Evolutionary conservation across 2,329 filamentous ascomycete genomes (phyloP), one percentile per base, ranked within the genome.

Genomic region (Aspergillus versicolor): DNA sequence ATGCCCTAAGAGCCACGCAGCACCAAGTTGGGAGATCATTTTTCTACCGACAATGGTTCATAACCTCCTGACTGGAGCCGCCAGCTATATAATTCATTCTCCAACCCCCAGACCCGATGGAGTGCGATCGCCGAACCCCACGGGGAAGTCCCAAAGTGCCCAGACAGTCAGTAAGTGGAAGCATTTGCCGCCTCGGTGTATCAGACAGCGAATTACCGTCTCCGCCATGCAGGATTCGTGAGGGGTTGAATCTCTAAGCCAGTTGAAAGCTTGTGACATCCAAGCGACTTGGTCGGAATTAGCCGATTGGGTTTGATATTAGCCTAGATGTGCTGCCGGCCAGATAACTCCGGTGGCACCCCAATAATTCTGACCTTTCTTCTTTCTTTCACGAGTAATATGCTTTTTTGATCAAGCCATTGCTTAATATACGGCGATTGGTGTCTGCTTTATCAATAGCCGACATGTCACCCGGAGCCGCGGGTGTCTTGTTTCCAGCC

Each of bases 101-200:
- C 21, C 21, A 4, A 21, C 21, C 21, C 21, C 21, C 3, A 21
- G 19, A 19, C 19, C 19, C 3, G 2, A 21, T 21, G 21, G 21
- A 21, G 21, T 4, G 21, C 21, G 22, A 21, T 5, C 42, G 17
- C 17, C 27, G 11, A 17, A 38, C 50, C 42, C 50, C 32, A 22
- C 22, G 50, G 50, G 50, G 41, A 52, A 52, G 3, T 12, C 12
- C 8, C 27, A 8, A n/a, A 7, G 19, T 6, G 13, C 17, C 21
- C 17, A 49, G 15, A 22, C n/a, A 17, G 24, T 27, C 5, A n/a
- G 8, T 3, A 8, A 2, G n/a, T 21, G 27, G 27, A 47, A 21
- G 19, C 30, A 48, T 37, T 48, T 38, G 11, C 45, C 45, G 40
- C 4, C 49, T 52, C 49, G 49, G 49, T 24, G 6, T 17, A 52